phyloP scores from a whole-genome alignment of 768 basidiomycete genomes.

The Termitomyces sp. region DNA sequence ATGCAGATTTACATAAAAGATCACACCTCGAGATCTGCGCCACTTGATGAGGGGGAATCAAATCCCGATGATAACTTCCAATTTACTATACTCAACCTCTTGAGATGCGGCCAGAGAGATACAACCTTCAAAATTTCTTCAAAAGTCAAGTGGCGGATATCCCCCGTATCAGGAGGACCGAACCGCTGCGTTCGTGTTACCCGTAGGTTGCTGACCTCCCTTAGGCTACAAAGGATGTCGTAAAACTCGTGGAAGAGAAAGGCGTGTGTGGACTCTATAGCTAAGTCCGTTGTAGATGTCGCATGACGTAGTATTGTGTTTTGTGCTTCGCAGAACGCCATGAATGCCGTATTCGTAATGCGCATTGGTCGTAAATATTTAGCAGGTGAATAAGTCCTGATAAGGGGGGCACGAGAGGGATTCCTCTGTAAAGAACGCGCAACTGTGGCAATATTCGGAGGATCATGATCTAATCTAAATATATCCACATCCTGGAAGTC shows the following conservation, averaged over 20 bases:
- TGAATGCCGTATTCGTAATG: slow-evolving; percentile 2
- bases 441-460: slow-evolving; percentile 5
- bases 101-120: slow-evolving; percentile 9
- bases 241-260: slow-evolving; percentile 1
- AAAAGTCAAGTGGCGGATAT: slow-evolving; percentile 5
- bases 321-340: slow-evolving; percentile 10
- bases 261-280: slow-evolving; percentile 4
- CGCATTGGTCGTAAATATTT: slow-evolving; percentile 3
- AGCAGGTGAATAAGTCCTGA: slow-evolving; percentile 3
- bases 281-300: not conserved
- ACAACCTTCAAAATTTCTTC: slow-evolving; percentile 7
- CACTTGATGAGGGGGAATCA: not conserved
- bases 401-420: not conserved
- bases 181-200: not conserved
- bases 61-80: not conserved
- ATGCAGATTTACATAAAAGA: not conserved
- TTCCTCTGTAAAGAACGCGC: slow-evolving; percentile 5
- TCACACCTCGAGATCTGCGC: not conserved
- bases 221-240: slow-evolving; percentile 8
- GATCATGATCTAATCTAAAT: not conserved
- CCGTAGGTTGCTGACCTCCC: not conserved
- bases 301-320: slow-evolving; percentile 9
- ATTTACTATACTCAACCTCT: not conserved
- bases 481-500: not conserved
- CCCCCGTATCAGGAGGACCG: not conserved